Base-by-base conservation (phyloP, 1,284 basidiomycete species). In the Gymnopus androsaceus region DNA sequence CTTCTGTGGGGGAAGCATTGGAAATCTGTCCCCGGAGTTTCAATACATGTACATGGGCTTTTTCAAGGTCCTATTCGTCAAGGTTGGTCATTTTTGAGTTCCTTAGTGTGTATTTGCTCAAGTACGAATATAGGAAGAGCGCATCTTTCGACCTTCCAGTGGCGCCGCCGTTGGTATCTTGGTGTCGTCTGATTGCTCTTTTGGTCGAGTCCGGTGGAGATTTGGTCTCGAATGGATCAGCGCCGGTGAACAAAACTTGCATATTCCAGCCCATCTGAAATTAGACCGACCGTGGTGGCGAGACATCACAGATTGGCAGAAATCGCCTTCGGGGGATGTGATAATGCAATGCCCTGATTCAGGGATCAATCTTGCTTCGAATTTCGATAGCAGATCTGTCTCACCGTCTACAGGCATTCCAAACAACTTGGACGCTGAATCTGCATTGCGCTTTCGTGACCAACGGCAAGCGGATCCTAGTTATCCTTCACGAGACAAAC, bases 231-330 rank as follows among this genome's bases (percentile, higher is more conserved):
- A 53, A 42, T 57, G 56, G 56, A 45, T 47, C 11, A 17, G 25
- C 25, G 51, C 51, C 23, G 56, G 56, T 17, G 56, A 57, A 36
- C 51, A 53, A 15, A 27, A 40, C 21, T 23, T 57, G 5, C 30
- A 27, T 21, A 8, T 53, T 8, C 36, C 51, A 2, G 2, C 45
- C 8, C 36, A 48, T 33, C 14, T 42, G n/a, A 25, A 51, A 9
- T 27, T 57, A 17, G 34, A 36, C 11, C 42, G 30, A 37, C 56
- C 56, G 4, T 57, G 56, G 56, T 57, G 56, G 56, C 37, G 23
- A 27, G 49, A 45, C 46, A 21, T 17, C 21, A 38, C 27, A 15
- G 11, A 37, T 40, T 48, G 34, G 34, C 19, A 31, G 25, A 6
- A 27, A 9, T 17, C 15, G 17, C 33, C 19, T 4, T 34, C 34